Conservation (phyloP, 139 green algal genomes). For the Nannochloris sp. region DNA sequence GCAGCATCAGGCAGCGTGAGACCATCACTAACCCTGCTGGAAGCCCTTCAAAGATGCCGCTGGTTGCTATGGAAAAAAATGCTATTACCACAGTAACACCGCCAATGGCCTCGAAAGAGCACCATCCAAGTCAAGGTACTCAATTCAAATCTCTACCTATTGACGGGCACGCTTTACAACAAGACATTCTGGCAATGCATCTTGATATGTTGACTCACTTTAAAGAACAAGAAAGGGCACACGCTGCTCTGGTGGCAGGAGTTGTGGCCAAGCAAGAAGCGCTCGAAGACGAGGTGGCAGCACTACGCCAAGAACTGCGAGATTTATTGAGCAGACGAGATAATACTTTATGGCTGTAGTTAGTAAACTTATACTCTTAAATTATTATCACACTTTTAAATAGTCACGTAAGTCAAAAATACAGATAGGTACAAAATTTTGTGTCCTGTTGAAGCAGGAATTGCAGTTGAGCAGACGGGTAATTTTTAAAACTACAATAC, state of each 20-base stretch:
- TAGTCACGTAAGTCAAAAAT: too few relatives aligned
- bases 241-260: constrained; percentile 3
- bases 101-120: neutral
- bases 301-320: constrained; percentile 7
- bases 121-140: neutral
- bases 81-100: neutral
- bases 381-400: neutral
- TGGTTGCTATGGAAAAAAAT: neutral
- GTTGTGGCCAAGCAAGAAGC: constrained; percentile 18
- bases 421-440: too few relatives aligned
- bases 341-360: constrained; percentile 19
- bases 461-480: too few relatives aligned
- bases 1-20: too few relatives aligned
- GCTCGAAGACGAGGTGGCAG: constrained; percentile 10
- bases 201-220: constrained; percentile 31
- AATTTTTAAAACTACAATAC: too few relatives aligned
- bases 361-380: neutral
- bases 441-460: too few relatives aligned
- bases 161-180: neutral
- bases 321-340: constrained; percentile 6
- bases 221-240: constrained; percentile 17
- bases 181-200: constrained; percentile 33
- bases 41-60: too few relatives aligned
- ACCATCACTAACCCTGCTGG: too few relatives aligned
- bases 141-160: neutral